Base-by-base conservation (phyloP, 768 basidiomycete species). In the Chalciporus sphaerocephalus region DNA sequence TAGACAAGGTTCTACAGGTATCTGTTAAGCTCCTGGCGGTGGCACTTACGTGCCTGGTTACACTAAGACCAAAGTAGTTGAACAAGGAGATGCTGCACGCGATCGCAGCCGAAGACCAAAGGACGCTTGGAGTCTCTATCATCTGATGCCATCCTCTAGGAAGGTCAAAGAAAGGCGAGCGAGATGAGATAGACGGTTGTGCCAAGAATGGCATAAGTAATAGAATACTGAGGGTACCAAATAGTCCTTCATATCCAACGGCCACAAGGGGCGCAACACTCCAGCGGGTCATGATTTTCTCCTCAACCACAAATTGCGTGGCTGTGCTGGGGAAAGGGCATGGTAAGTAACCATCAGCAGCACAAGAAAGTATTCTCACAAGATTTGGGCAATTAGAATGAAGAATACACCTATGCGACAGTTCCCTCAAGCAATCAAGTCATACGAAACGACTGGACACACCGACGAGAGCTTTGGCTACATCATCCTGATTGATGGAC, bases 211-310 rank as follows among this genome's bases (percentile, higher is more conserved):
- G 91, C 71, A 96, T 76, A 52, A 83, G 76, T 34, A 90, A 52
- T 32, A 93, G 57, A 57, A 96, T 85, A 22, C 89, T 86, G 54
- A 88, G 53, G 16, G 83, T 71, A 46, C 96, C 96, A 60, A 95
- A 98, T 49, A 94, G 73, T 34, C 96, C 96, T 69, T 99, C 96
- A 51, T 78, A 89, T 18, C 94, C 93, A 50, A 98, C 96, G 10
- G 95, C 94, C 47, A 92, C 80, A 28, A 98, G 77, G 12, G 96
- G 95, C 37, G 83, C 80, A 32, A 97, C 85, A 25, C 81, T 74
- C 72, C 95, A 94, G 39, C 78, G 79, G 59, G 80, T 72, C 86
- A 98, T 84, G 56, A 98, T 93, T 73, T 89, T 94, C 70, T 97
- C 95, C 75, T 98, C 96, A 13, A 96, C 77, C 36, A 97, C 94